Base-by-base conservation (phyloP, 257 asterid genomes). In the Lithospermum erythrorhizon region DNA sequence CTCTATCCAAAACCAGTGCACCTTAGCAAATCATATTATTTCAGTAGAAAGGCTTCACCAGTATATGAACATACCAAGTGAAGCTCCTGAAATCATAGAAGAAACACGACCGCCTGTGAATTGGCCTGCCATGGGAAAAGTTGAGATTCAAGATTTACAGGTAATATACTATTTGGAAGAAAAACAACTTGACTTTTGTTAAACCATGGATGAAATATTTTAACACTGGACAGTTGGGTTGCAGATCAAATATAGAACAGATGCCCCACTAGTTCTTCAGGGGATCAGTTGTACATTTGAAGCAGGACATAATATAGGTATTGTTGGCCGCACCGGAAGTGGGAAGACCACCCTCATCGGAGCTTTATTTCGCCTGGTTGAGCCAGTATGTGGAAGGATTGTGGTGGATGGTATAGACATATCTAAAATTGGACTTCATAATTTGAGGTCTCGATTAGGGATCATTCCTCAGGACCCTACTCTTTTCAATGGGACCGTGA, bases 381-480 rank as follows among this genome's bases (percentile, higher is more conserved):
- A 91, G 74, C 95, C 98, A 6, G 62, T 72, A 6, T 87, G 89
- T 29, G 98, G 98, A 32, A 86, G 71, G 83, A 88, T 91, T 55
- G 16, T 88, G 59, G 98, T 91, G n/a, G 96, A 91, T 63, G 98
- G 95, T 25, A 61, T 86, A 10, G 95, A 88, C 65, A 84, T 86
- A 23, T 70, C 84, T 48, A 74, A 71, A 58, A 81, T 86, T 1
- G 98, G 98, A 57, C 95, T 91, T 64, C 94, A 82, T 64, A 95
- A 91, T 76, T 67, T 91, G 75, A 86, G 98, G 79, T 86, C 94
- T 4, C 84, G 78, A 20, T 86, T 91, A 5, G 96, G 98, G 59
- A 79, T 91, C 47, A 91, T 91, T 79, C 96, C 98, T 58, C 98
- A 91, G 70, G 98, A 91, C 16, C 96, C 96, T 53, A 91, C 96